Evolutionary conservation across 1,284 basidiomycete species (phyloP).

Genomic region (Chalciporus sp.): DNA sequence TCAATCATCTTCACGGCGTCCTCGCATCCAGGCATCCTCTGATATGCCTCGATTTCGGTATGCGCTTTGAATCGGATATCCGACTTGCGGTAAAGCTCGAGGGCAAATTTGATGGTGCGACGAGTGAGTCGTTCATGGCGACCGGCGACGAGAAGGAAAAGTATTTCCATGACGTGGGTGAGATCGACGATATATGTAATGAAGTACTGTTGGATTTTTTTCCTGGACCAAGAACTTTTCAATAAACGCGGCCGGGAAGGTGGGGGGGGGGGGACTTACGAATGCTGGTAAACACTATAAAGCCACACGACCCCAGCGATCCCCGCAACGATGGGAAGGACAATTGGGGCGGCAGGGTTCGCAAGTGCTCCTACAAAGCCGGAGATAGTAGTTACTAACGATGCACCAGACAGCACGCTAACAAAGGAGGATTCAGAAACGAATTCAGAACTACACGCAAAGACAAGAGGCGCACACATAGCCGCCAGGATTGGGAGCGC

Average conservation of each 20-base stretch:
- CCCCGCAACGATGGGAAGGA: too few relatives aligned
- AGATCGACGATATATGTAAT: constrained; percentile 12
- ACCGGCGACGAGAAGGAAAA: constrained; percentile 3
- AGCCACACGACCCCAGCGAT: too few relatives aligned
- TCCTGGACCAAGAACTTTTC: background rate
- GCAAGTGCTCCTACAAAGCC: background rate
- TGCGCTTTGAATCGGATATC: background rate
- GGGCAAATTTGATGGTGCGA: background rate
- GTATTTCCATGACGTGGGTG: constrained; percentile 9
- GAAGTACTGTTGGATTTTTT: background rate
- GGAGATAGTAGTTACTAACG: background rate
- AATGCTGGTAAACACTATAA: background rate
- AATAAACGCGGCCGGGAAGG: background rate
- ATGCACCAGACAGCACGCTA: background rate
- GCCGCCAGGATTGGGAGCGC: background rate
- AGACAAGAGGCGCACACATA: background rate
- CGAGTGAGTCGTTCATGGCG: background rate
- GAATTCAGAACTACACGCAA: background rate
- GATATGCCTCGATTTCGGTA: background rate
- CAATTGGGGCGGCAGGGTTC: background rate
- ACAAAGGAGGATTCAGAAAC: background rate
- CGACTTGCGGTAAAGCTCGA: background rate
- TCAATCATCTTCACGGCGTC: background rate
- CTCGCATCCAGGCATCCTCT: background rate
- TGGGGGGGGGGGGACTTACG: background rate